Percentiles rank a stretch among this genome's conserved stretches.
Conservation (phyloP, 2,329 filamentous ascomycete species). For the Hymenoscyphus linearis region DNA sequence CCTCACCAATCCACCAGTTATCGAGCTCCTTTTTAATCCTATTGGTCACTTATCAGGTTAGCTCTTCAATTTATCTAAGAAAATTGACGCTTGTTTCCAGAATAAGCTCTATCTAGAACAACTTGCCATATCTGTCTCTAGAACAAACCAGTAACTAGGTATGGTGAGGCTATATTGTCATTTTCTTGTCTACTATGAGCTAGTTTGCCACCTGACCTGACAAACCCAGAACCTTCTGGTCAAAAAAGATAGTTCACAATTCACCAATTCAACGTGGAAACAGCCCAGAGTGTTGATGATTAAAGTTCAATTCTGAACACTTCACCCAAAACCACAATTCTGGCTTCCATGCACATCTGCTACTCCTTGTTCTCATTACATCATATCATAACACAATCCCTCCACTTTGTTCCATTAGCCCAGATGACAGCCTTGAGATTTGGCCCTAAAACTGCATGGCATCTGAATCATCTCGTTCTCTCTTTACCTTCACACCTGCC, state of each 20-base stretch:
- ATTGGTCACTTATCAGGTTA: too few relatives aligned
- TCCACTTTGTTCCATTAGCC: background rate
- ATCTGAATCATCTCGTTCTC: slow-evolving; percentile 46
- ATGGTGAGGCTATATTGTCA: too few relatives aligned
- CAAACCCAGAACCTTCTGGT: background rate
- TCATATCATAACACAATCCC: background rate
- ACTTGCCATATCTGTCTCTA: too few relatives aligned
- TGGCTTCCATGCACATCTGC: background rate
- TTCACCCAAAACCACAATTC: background rate
- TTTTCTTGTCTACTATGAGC: too few relatives aligned
- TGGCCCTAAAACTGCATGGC: slow-evolving; percentile 57
- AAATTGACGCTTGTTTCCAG: too few relatives aligned
- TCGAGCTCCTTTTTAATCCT: too few relatives aligned
- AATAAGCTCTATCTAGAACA: too few relatives aligned
- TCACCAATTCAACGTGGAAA: background rate
- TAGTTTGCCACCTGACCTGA: too few relatives aligned
- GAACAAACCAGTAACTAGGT: too few relatives aligned
- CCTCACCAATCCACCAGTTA: too few relatives aligned
- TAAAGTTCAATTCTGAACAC: background rate
- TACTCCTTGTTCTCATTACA: background rate
- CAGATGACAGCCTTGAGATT: background rate
- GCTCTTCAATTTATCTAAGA: too few relatives aligned
- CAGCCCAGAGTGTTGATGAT: background rate
- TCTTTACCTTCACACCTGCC: slow-evolving; percentile 45
- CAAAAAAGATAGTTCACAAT: background rate